Base-by-base conservation (phyloP, 73 alveolate genomes). In the Tetrahymena malaccensis region DNA sequence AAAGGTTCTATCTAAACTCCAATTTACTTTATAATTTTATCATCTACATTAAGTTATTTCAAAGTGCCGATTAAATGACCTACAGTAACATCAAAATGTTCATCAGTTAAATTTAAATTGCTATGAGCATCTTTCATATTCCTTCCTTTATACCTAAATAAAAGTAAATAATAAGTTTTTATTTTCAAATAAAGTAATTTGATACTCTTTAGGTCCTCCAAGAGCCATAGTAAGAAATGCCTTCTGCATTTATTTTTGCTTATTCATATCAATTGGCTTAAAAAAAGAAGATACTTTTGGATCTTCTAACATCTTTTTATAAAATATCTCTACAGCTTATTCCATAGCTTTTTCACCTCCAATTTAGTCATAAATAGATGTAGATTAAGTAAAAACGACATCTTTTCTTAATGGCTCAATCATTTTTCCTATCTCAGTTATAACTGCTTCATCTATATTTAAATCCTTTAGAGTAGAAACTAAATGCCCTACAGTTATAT, bases 391-490 rank as follows among this genome's bases (percentile, higher is more conserved):
- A 31, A 70, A 70, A 12, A 70, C 89, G 17, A 70, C 31, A 22
- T 70, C 89, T 70, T 70, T 70, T n/a, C 89, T 70, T 70, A 70
- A 70, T 25, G 89, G 89, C 25, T 70, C 89, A 27, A 70, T 70
- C 89, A 70, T 70, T 70, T 70, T 70, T 70, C 89, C 96, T 1
- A 94, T 40, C 85, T 94, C 96, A 34, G 55, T 89, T 19, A 84
- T 84, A 22, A 94, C 44, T 35, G 55, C 96, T 19, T 94, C 93
- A 12, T 43, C 43, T 21, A 43, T 37, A 34, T 94, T 94, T 35
- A 95, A 43, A 43, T 95, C 97, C 10, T 31, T 40, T 21, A 95
- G 57, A 31, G 96, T 93, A 17, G 95, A n/a, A 43, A 94, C 56
- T 17, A 95, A 43, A 56, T 95, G 96, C 9, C 70, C 84, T 21